Evolutionary conservation across 805 yeast genomes (phyloP), one percentile per base, ranked within the genome.

Genomic region (Candida vaughaniae): DNA sequence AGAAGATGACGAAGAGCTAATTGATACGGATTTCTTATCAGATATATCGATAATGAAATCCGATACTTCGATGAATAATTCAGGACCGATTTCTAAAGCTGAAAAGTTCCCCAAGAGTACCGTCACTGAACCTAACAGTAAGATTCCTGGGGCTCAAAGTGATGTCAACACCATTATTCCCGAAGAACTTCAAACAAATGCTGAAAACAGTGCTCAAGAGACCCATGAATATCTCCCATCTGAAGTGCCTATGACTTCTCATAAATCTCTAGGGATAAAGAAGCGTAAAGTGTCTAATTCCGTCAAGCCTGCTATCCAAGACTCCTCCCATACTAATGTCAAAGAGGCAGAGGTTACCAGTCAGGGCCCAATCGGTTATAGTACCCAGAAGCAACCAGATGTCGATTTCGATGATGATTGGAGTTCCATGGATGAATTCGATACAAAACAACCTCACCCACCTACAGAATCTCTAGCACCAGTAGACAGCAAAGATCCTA

Each of bases 11-110:
- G 18, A 44, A 4, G 48, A 44, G 15, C 31, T 44, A 16, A 44
- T 44, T 29, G 47, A 44, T 31, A 33, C 42, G 1, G 33, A 32
- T 29, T 29, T 28, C 12, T 11, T 40, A 6, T 38, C 35, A n/a
- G 38, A 35, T 16, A 25, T 25, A 7, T 25, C 14, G 12, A 25
- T 25, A n/a, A 8, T n/a, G 12, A 25, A 9, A 10, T 20, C 23
- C 23, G 9, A 20, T 20, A n/a, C n/a, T n/a, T n/a, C n/a, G n/a
- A n/a, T n/a, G n/a, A n/a, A n/a, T n/a, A n/a, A n/a, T n/a, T n/a
- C n/a, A n/a, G n/a, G n/a, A n/a, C n/a, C n/a, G n/a, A n/a, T n/a
- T n/a, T n/a, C n/a, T n/a, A n/a, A n/a, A n/a, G n/a, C n/a, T n/a
- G n/a, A n/a, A n/a, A n/a, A n/a, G n/a, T n/a, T n/a, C n/a, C n/a